Evolutionary conservation across 768 basidiomycete species (phyloP), one percentile per base, ranked within the genome.

Genomic region (Leccinum ochraceum): DNA sequence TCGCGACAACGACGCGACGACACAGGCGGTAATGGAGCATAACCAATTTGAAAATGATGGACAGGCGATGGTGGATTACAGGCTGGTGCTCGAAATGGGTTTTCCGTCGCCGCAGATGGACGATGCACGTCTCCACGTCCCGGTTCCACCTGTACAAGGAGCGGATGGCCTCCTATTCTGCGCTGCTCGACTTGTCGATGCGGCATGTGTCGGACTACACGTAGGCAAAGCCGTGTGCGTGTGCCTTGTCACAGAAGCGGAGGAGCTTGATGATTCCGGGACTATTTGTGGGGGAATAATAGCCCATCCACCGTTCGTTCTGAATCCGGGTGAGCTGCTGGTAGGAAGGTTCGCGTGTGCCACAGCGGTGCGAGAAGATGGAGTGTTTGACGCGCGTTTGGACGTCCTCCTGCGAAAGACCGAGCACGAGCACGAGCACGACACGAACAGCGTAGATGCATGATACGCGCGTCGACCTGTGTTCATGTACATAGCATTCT

Each of bases 11-110:
- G 3, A 36, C 36, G 14, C 36, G 14, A 36, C 36, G 36, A 36
- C 16, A 39, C 16, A 17, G 37, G 37, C 16, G 37, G 16, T 16
- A 6, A 39, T 17, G 37, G 17, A 17, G 39, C 13, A 42, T 14
- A 16, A 37, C 17, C 39, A 42, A n/a, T 17, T 26, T 24, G 24
- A 39, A 39, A 17, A 39, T 17, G 16, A 39, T 39, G 37, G 37
- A 16, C 14, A 39, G 16, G 16, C 0, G 36, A 94, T 85, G 30
- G 30, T 58, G 53, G 58, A 58, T 61, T 56, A 63, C 26, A 24
- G 56, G 61, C 3, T 63, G 61, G 22, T 58, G 22, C 14, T 58
- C 56, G 42, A 63, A 59, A 48, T 63, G 61, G 5, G 26, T 26
- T 44, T 4, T 22, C n/a, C 3, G 61, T 63, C n/a, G 13, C 56